Evolutionary conservation across 306 rosid species (phyloP), one percentile per base, ranked within the genome.

Genomic region (Chamaecrista fasciculata): DNA sequence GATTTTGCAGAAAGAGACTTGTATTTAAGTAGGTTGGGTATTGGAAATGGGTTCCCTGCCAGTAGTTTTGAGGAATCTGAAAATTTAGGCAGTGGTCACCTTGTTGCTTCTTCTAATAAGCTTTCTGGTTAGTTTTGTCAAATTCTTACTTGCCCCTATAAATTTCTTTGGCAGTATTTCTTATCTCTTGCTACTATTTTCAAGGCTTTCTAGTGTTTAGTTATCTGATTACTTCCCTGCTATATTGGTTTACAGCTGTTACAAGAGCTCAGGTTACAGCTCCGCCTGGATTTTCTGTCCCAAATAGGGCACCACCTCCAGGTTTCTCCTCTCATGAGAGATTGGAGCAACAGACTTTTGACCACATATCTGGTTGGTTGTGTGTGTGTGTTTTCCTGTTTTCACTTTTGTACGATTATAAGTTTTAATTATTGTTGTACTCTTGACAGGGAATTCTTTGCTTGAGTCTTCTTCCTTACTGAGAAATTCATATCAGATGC

Each of bases 271-370:
- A 88, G 70, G 60, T 83, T 24, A 86, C 96, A 6, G 98, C 85
- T 3, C 97, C 98, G 6, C 98, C 97, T 37, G 97, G 98, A 28
- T 93, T 93, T 77, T 85, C 96, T 11, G 82, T 80, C 67, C 91
- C 96, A 31, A 86, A 79, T 77, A 73, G 93, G 84, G 84, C 83
- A 31, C 98, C 97, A 0, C 97, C 90, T 4, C 98, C 97, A 0
- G 98, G 98, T 36, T 93, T 90, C 72, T 78, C 91, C 25, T 83
- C 97, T 71, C 86, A 81, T 36, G 91, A 86, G 78, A 90, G 98
- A 82, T 62, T 69, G 56, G 91, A 84, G 58, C 91, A 80, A 19
- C 91, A 80, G 21, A 77, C 83, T 52, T 85, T 75, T 84, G 97
- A 90, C 73, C 59, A 85, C 4, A 44, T 77, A 24, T 64, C 96